A percentile compares a stretch with the other conserved stretches of the same genome.
phyloP scores from a whole-genome alignment of 306 rosid genomes.

The Acacia melanoxylon region DNA sequence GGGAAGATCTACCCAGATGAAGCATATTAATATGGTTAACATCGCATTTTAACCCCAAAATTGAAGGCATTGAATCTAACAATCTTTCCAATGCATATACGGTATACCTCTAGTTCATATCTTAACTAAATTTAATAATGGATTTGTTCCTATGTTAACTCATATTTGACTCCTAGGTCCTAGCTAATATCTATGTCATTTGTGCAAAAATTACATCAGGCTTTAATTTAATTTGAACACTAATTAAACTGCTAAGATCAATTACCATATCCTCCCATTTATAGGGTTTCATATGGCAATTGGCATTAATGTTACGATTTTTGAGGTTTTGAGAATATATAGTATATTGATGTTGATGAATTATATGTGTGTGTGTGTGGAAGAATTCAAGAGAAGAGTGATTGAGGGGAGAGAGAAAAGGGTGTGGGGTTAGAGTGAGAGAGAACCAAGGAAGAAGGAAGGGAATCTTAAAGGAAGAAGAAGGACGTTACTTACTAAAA shows the following conservation, averaged over 20 bases:
- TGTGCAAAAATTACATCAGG: background rate
- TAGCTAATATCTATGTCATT: background rate
- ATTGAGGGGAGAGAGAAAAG: slow-evolving; percentile 34
- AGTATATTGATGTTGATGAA: too few species aligned
- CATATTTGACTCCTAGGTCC: background rate
- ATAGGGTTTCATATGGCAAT: too few species aligned
- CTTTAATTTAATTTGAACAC: background rate
- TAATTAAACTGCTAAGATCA: background rate
- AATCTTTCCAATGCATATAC: too few species aligned
- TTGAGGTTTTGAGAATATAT: too few species aligned
- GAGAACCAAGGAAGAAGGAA: slow-evolving; percentile 36
- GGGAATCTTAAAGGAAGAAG: slow-evolving; percentile 39
- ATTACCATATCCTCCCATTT: too few species aligned
- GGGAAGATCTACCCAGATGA: too few species aligned
- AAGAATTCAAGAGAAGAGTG: background rate
- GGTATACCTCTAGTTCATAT: too few species aligned
- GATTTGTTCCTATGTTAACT: background rate
- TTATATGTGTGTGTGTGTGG: too few species aligned
- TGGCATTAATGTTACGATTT: too few species aligned
- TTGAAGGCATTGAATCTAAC: too few species aligned
- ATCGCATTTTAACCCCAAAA: too few species aligned
- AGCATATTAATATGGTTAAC: too few species aligned
- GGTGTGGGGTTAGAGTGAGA: slow-evolving; percentile 45
- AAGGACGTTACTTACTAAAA: slow-evolving; percentile 54
- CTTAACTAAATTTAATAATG: background rate